Conservation (phyloP, 2,329 filamentous ascomycete species). For the Neopestalotiopsis rosae region DNA sequence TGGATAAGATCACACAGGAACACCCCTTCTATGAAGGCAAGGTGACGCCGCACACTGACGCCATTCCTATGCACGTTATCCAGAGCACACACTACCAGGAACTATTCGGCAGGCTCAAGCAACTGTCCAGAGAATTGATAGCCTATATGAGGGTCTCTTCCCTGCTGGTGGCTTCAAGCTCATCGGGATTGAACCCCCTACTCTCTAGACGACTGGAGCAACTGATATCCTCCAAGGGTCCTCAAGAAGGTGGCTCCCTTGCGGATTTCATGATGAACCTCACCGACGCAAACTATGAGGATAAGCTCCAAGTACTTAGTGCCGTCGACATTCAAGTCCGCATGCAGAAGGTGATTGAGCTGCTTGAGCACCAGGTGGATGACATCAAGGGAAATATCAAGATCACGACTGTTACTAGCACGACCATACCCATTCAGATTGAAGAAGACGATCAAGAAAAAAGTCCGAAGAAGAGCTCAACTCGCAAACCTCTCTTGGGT, state of each 20-base stretch:
- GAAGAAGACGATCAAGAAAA: constrained; percentile 61
- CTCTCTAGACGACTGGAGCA: constrained; percentile 85
- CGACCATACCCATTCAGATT: constrained; percentile 64
- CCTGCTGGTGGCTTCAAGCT: constrained; percentile 72
- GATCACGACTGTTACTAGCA: constrained; percentile 77
- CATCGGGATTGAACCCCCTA: constrained; percentile 76
- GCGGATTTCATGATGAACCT: constrained; percentile 98
- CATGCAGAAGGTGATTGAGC: constrained; percentile 80
- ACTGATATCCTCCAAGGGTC: constrained; percentile 82
- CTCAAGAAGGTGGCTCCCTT: constrained; percentile 81
- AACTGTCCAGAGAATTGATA: constrained; percentile 84
- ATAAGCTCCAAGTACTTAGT: constrained; percentile 87
- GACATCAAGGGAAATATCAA: constrained; percentile 87
- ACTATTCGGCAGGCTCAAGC: constrained; percentile 81
- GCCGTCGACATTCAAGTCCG: constrained; percentile 79
- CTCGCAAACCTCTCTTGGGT: constrained; percentile 31
- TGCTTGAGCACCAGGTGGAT: constrained; percentile 81
- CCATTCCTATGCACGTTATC: constrained; percentile 27
- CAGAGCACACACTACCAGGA: constrained; percentile 49
- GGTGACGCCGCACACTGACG: constrained; percentile 53
- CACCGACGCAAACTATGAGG: constrained; percentile 84
- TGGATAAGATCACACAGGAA: constrained; percentile 78
- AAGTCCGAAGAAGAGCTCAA: constrained; percentile 44
- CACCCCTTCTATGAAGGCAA: constrained; percentile 87
- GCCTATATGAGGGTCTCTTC: constrained; percentile 84